Evolutionary conservation across 345 rosid genomes (phyloP), one percentile per base, ranked within the genome.

Genomic region (Camelina laxa): DNA sequence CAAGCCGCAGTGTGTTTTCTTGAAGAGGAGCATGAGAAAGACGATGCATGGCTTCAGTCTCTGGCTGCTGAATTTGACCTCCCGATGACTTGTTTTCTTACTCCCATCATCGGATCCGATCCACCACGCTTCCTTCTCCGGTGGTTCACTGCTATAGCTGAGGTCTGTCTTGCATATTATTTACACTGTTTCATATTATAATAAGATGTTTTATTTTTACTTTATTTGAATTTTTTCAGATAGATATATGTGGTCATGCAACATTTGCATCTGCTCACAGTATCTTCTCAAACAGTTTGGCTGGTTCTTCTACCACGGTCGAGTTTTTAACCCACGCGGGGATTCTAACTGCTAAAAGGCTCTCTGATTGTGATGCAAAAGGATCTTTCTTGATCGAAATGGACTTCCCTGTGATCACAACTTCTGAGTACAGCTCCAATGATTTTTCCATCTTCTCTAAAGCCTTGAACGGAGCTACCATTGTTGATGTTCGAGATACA

Each of bases 1-100:
- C 96, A 91, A 14, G 93, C 95, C 0, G 93, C 88, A 5, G 95
- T 92, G 11, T 92, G 95, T 47, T 74, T 90, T 67, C 76, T 92
- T 65, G 88, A 85, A 44, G 87, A 84, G 42, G 89, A 85, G 6
- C 84, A 86, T 63, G 91, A 85, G 9, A 82, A 62, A 76, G 87
- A 88, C 45, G 89, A 92, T 12, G 51, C 68, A 9, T 90, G 98
- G 96, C n/a, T 92, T 65, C 94, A 88, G 72, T 70, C 82, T 3
- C 73, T 85, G 6, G 89, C 87, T 14, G 22, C 75, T 1, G 88
- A 89, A 77, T 89, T 89, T 73, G 82, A 84, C 39, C 0, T 82
- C 75, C 75, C 90, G 0, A 12, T 60, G 65, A 87, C 87, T 10
- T 59, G 84, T 75, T 86, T 81, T 74, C 71, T 87, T 64, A 79